Evolutionary conservation across 352 stramenopile genomes (phyloP), one percentile per base, ranked within the genome.

Genomic region (Globisporangium orthogonon): DNA sequence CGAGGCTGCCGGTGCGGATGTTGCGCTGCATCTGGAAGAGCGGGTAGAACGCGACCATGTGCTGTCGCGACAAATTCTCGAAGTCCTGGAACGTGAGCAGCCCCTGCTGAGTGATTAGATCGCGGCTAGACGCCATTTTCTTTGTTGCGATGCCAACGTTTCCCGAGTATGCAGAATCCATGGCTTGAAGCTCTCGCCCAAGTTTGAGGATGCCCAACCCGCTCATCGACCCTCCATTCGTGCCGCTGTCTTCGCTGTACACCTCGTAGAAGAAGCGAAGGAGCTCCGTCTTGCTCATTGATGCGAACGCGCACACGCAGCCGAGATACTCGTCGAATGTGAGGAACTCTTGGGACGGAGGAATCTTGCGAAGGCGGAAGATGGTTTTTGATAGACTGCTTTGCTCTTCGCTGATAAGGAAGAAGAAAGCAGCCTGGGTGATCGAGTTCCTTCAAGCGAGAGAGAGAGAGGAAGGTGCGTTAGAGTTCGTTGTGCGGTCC

Each of bases 181-280:
- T 66, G 2, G 70, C 59, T 29, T 86, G 70, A 10, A 88, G 53
- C 23, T 84, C 62, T 17, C 73, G 41, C 7, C 63, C 64, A 9
- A 86, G 60, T 11, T 70, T 70, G 9, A 63, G 55, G 23, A 83
- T 70, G 15, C 76, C 75, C 17, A 56, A 69, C 43, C 66, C 63
- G 33, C 54, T 62, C 67, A 82, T 76, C 2, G 60, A 49, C 17
- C 43, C 43, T 30, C 37, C 41, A 6, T 46, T 37, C 2, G 35
- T 44, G 29, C 46, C 60, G 11, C 35, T 53, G n/a, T 70, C 70
- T 52, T 68, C 52, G 3, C 63, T 76, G 53, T 79, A 84, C 6
- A 74, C 63, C 37, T 79, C 57, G 54, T 78, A 87, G 61, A 86
- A 75, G 54, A 86, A 89, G n/a, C 70, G 68, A 52, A 82, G 68